Percentiles rank a stretch among this genome's conserved stretches.
phyloP scores from a whole-genome alignment of 306 rosid species.

The Rosa rugosa region DNA sequence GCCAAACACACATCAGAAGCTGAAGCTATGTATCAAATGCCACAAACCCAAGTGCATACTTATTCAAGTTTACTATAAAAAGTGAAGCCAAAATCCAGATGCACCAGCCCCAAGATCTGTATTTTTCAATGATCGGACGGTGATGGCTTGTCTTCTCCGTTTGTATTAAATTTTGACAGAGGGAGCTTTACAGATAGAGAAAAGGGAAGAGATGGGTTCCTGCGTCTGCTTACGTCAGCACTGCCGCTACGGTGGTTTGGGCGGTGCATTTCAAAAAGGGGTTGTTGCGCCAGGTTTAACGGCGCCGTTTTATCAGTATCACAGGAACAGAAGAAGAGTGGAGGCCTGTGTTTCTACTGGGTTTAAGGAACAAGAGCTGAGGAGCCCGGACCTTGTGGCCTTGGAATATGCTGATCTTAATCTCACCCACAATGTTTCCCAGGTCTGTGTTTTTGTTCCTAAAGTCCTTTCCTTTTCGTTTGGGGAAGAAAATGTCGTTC shows the following conservation, averaged over 20 bases:
- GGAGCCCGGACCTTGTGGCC: constrained; percentile 73
- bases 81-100: too few species aligned
- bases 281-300: neutral
- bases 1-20: constrained; percentile 32
- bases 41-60: too few species aligned
- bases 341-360: constrained; percentile 27
- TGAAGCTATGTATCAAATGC: too few species aligned
- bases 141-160: neutral
- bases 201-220: constrained; percentile 22
- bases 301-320: constrained; percentile 10
- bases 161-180: neutral
- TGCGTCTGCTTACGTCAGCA: constrained; percentile 28
- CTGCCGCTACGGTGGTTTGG: neutral
- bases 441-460: constrained; percentile 8
- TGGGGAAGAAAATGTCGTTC: too few species aligned
- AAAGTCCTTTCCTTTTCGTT: neutral
- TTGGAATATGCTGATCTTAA: constrained; percentile 81
- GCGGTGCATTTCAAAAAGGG: constrained; percentile 12
- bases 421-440: constrained; percentile 48
- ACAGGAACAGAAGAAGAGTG: constrained; percentile 9
- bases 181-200: neutral
- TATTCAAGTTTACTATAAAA: too few species aligned
- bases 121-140: neutral
- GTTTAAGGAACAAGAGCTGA: constrained; percentile 22
- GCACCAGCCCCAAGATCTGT: too few species aligned